Evolutionary conservation across 257 asterid genomes (phyloP).

Genomic region (Echium plantagineum): DNA sequence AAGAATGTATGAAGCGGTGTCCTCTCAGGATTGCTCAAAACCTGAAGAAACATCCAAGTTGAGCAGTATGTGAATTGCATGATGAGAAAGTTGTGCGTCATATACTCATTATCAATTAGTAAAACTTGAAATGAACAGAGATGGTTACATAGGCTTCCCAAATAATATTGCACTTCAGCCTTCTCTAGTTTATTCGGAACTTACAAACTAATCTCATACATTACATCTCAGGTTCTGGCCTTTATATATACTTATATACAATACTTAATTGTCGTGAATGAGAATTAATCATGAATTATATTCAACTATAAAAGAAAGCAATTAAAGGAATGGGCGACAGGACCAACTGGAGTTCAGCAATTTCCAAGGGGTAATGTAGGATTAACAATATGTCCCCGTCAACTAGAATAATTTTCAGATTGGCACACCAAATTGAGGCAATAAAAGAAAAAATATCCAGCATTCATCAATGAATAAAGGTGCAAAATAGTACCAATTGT

Average conservation of each 20-base stretch:
- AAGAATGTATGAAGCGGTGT: slow-evolving; percentile 77
- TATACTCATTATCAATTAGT: background rate
- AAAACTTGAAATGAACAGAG: background rate
- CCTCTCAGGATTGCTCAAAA: slow-evolving; percentile 82
- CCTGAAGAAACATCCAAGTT: slow-evolving; percentile 24
- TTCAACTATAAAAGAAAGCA: background rate
- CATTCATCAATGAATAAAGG: background rate
- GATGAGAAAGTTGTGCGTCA: background rate
- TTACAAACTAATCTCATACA: background rate
- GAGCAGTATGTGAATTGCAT: no score
- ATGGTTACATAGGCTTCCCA: background rate
- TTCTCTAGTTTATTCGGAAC: background rate
- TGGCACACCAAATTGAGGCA: background rate
- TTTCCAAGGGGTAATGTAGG: background rate
- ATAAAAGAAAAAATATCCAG: background rate
- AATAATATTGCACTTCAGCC: background rate
- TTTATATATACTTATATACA: no score
- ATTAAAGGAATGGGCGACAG: background rate
- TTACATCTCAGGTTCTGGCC: no score
- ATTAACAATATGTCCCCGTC: background rate
- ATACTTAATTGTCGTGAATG: no score
- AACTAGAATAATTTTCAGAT: background rate
- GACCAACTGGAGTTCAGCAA: background rate
- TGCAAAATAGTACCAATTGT: slow-evolving; percentile 48
- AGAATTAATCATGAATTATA: background rate